phyloP scores from a whole-genome alignment of 176 grass and related monocot species.

The Pharus latifolius region DNA sequence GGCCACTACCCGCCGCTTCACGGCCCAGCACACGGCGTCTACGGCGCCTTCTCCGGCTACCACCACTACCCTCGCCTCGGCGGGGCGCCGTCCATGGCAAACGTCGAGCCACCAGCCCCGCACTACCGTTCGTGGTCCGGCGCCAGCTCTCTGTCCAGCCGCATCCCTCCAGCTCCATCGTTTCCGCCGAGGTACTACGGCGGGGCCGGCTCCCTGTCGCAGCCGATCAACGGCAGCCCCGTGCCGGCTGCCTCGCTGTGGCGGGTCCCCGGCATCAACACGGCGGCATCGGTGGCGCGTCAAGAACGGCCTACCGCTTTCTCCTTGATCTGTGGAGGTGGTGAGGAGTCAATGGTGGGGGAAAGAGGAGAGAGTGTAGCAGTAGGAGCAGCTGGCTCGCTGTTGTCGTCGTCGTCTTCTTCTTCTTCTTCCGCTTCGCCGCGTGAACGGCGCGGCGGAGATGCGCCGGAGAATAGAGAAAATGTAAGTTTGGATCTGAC shows the following conservation, averaged over 20 bases:
- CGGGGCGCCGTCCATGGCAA: background rate
- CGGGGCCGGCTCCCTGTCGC: slow-evolving; percentile 38
- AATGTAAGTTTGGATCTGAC: slow-evolving; percentile 89
- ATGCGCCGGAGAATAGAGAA: slow-evolving; percentile 27
- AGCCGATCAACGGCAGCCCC: slow-evolving; percentile 63
- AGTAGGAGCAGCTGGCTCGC: background rate
- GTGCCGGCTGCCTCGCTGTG: slow-evolving; percentile 37
- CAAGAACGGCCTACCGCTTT: slow-evolving; percentile 29
- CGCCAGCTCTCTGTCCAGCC: background rate
- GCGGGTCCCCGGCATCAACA: slow-evolving; percentile 25
- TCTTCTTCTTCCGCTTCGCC: slow-evolving; percentile 30
- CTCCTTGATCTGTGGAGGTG: slow-evolving; percentile 13
- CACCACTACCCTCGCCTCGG: slow-evolving; percentile 25
- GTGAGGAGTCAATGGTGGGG: slow-evolving; percentile 26
- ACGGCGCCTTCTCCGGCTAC: slow-evolving; percentile 46
- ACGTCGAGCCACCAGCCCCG: slow-evolving; percentile 31
- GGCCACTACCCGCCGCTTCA: slow-evolving; percentile 29
- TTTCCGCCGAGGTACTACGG: slow-evolving; percentile 36
- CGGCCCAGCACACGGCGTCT: slow-evolving; percentile 14
- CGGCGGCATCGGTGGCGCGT: background rate
- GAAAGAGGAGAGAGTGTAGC: slow-evolving; percentile 8
- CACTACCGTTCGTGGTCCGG: slow-evolving; percentile 72
- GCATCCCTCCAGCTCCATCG: background rate
- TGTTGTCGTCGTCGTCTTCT: slow-evolving; percentile 22
- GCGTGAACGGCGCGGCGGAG: slow-evolving; percentile 31